Conservation (phyloP, 257 asterid species). For the Dorcoceras hygrometricum region DNA sequence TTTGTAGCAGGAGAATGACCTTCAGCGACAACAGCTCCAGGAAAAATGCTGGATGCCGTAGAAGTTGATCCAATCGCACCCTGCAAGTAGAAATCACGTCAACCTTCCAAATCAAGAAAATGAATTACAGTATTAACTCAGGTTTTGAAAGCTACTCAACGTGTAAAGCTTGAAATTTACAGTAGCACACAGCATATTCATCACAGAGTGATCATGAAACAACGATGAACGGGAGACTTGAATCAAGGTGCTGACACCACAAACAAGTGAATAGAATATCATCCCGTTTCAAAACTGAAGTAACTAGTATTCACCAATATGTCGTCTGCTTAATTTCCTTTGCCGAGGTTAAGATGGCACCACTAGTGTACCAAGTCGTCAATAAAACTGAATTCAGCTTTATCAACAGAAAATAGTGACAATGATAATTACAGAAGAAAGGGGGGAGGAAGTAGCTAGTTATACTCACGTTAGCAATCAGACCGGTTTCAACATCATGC, state of each 20-base stretch:
- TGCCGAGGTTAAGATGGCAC: neutral
- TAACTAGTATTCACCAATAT: neutral
- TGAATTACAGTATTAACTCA: neutral
- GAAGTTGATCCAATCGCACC: constrained; percentile 50
- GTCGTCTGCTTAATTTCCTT: neutral
- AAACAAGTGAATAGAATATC: neutral
- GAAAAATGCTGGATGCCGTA: constrained; percentile 38
- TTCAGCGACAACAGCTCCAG: constrained; percentile 37
- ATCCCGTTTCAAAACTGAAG: neutral
- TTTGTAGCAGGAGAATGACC: constrained; percentile 62
- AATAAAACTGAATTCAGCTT: neutral
- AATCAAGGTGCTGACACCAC: neutral
- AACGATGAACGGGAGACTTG: constrained; percentile 3
- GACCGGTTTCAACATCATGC: constrained; percentile 32
- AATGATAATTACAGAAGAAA: neutral
- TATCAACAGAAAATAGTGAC: neutral
- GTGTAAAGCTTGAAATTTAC: constrained; percentile 15
- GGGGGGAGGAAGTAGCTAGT: neutral
- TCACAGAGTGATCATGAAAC: constrained; percentile 3
- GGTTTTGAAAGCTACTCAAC: neutral
- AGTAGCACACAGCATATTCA: constrained; percentile 23
- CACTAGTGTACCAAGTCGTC: neutral
- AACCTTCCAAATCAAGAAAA: constrained; percentile 21
- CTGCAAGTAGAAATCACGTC: constrained; percentile 39
- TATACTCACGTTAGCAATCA: constrained; percentile 57